Conservation (phyloP, 192 early-diverging fungal species). For the Coemansia sp. region DNA sequence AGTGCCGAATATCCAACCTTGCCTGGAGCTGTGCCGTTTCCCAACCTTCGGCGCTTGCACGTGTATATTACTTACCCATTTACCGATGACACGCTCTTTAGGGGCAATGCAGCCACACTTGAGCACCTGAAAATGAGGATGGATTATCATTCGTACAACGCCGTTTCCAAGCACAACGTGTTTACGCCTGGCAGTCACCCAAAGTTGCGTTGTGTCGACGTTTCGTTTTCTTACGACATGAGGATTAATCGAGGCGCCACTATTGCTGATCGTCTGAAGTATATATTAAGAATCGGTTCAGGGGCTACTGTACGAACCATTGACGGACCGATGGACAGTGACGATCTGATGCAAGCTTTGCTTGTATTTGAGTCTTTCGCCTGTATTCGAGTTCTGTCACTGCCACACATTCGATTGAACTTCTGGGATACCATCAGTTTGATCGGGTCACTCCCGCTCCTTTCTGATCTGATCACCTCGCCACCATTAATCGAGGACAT, state of each 20-base stretch:
- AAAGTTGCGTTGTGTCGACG: neutral
- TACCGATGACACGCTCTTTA: neutral
- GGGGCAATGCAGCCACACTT: neutral
- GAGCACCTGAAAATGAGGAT: neutral
- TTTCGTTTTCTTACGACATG: neutral
- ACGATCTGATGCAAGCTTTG: too few species aligned
- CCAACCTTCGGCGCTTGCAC: neutral
- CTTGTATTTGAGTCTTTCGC: neutral
- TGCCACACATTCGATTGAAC: neutral
- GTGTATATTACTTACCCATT: neutral
- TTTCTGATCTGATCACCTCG: neutral
- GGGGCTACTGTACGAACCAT: too few species aligned
- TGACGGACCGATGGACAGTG: too few species aligned
- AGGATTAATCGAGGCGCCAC: too few species aligned
- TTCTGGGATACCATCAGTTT: neutral
- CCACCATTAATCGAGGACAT: neutral
- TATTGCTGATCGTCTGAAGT: neutral
- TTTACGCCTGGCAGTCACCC: neutral
- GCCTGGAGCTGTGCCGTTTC: neutral
- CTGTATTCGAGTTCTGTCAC: neutral
- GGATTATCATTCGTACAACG: too few species aligned
- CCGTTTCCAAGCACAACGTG: neutral
- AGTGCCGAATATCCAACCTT: too few species aligned
- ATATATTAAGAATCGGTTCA: neutral
- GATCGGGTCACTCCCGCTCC: neutral